Percentiles rank a stretch among this genome's conserved stretches.
phyloP scores from a whole-genome alignment of 345 rosid genomes.

The Hirschfeldia incana region DNA sequence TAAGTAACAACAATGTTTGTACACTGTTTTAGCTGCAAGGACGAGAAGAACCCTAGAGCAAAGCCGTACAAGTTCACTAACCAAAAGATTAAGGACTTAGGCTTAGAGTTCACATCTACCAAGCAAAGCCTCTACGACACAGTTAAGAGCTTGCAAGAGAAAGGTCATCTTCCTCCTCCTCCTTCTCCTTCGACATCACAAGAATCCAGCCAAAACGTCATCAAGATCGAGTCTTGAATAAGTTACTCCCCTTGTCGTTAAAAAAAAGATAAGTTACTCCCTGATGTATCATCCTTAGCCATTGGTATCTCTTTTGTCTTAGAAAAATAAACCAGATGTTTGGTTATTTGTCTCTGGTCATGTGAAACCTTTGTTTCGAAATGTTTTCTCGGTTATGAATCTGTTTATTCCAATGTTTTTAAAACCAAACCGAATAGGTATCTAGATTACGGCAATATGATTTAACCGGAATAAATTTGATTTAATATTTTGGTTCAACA shows the following conservation, averaged over 20 bases:
- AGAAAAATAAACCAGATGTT: background rate
- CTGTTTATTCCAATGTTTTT: background rate
- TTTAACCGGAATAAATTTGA: too few species aligned
- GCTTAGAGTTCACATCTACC: slow-evolving; percentile 72
- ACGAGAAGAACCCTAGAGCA: slow-evolving; percentile 81
- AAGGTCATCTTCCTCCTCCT: slow-evolving; percentile 71
- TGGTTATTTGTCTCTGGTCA: slow-evolving; percentile 20
- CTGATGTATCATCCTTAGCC: background rate
- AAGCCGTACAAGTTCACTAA: slow-evolving; percentile 76
- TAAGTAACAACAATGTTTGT: background rate
- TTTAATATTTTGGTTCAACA: too few species aligned
- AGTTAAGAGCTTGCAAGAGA: slow-evolving; percentile 86
- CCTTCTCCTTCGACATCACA: slow-evolving; percentile 30
- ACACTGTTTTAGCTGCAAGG: slow-evolving; percentile 67
- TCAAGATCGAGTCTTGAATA: slow-evolving; percentile 31
- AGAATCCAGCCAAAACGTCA: slow-evolving; percentile 34
- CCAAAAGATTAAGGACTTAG: slow-evolving; percentile 80
- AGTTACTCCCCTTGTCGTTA: background rate
- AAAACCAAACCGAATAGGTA: too few species aligned
- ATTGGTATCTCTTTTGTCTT: background rate
- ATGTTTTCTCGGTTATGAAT: slow-evolving; percentile 15
- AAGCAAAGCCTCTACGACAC: slow-evolving; percentile 86
- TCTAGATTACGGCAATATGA: too few species aligned
- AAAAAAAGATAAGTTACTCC: background rate
- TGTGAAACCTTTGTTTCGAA: slow-evolving; percentile 25